Percentiles rank a stretch among this genome's conserved stretches.
These are phyloP conservation scores for Bimuria novae-zelandiae DNA, from an alignment of 2,329 filamentous ascomycete species.

Conservation along the genomic window DNA sequence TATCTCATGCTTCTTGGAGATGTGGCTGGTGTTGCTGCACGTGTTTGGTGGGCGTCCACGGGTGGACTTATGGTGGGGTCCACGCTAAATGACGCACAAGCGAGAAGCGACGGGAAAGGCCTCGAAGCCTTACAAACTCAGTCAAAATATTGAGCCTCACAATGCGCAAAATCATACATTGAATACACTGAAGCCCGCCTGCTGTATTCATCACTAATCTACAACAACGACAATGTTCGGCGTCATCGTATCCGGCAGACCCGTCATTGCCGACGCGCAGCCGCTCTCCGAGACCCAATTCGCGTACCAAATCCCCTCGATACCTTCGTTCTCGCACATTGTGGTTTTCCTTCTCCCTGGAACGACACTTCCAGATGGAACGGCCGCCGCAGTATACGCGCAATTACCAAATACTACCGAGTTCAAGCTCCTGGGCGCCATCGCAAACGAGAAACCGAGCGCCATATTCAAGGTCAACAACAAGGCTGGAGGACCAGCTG, in stretches of 20 bases:
- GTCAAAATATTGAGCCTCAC: not conserved
- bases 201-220: not conserved
- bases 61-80: too few species aligned
- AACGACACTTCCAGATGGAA: slow-evolving; percentile 70
- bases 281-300: slow-evolving; percentile 64
- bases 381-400: slow-evolving; percentile 89
- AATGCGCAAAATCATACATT: not conserved
- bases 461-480: slow-evolving; percentile 80
- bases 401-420: slow-evolving; percentile 65
- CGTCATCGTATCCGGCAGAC: slow-evolving; percentile 64
- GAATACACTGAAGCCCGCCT: not conserved
- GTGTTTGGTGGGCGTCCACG: not conserved
- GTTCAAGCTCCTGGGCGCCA: slow-evolving; percentile 85
- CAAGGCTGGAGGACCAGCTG: slow-evolving; percentile 42
- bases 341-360: slow-evolving; percentile 88
- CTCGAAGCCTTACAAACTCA: slow-evolving; percentile 18
- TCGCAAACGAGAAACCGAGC: slow-evolving; percentile 88
- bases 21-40: not conserved
- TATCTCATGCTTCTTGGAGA: too few species aligned
- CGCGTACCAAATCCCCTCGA: slow-evolving; percentile 68
- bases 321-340: slow-evolving; percentile 70
- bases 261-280: slow-evolving; percentile 62
- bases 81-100: slow-evolving; percentile 25
- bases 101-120: slow-evolving; percentile 18
- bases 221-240: slow-evolving; percentile 57